Evolutionary conservation across 164 flowering plant genomes (phyloP), one percentile per base, ranked within the genome.

Genomic region (grape (Vitis vinifera)): DNA sequence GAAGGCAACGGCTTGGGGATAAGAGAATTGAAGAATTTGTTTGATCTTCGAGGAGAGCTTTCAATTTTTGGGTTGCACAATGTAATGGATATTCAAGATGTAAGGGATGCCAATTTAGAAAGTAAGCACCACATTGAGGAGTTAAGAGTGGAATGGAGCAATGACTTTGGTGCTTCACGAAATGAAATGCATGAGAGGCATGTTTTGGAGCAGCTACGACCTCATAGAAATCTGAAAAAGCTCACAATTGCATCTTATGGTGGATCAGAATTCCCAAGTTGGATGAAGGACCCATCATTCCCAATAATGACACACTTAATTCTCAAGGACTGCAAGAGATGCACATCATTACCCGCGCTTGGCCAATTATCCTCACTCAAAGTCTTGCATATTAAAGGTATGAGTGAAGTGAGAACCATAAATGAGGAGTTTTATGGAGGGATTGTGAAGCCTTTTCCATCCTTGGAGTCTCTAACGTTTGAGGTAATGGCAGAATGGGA

Each of bases 251-350:
- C 7, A 0, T 11, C 11, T 4, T 77, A 69, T 48, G 64, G 65
- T 5, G 76, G 79, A 52, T 37, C 44, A 15, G 51, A n/a, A 9
- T 69, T 77, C 55, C 67, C 79, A 60, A 49, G n/a, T 37, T 73
- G 76, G 79, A 15, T 76, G 12, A 69, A 55, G 13, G 63, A 52
- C 30, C 29, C 55, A 52, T 65, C 61, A 3, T 55, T 60, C 9
- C 44, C 58, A 10, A 56, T 56, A 17, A 14, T 77, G 12, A 63
- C 12, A 2, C 5, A 1, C 23, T 11, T 71, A 1, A 23, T 9
- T 0, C 53, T 77, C 10, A 0, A 16, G 2, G 2, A 13, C 15
- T 78, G 78, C n/a, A 50, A 3, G 9, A 53, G 65, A 8, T 71
- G 75, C 50, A 10, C 2, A 30, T 55, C 47, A 5, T 27, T 74